Percentiles rank a stretch among this genome's conserved stretches.
Conservation (phyloP, 2,329 filamentous ascomycete genomes). For the Helminthosporium solani region DNA sequence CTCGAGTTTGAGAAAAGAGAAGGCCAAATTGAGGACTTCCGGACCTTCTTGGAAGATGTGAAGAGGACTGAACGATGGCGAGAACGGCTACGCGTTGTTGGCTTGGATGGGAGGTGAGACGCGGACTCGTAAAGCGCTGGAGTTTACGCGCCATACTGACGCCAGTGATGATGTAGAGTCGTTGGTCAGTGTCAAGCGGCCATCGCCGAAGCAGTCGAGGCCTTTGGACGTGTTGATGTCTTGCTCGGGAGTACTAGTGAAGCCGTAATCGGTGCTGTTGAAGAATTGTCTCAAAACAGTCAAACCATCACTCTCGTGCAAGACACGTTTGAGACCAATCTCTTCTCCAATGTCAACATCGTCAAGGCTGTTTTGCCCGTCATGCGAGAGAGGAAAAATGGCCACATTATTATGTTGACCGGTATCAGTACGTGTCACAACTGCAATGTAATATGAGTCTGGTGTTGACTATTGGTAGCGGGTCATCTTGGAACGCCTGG, state of each 20-base stretch:
- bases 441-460: background rate
- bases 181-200: constrained; percentile 78
- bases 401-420: constrained; percentile 86
- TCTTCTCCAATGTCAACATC: constrained; percentile 94
- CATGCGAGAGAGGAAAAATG: constrained; percentile 76
- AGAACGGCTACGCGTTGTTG: constrained; percentile 68
- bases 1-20: constrained; percentile 72
- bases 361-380: constrained; percentile 84
- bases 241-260: constrained; percentile 86
- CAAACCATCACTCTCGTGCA: constrained; percentile 76
- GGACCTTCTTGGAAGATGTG: constrained; percentile 69
- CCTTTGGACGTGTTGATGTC: constrained; percentile 87
- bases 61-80: constrained; percentile 76
- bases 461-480: constrained; percentile 46
- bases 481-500: constrained; percentile 92
- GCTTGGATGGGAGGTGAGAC: constrained; percentile 56
- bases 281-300: constrained; percentile 76
- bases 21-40: constrained; percentile 72
- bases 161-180: constrained; percentile 42
- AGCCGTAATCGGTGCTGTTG: constrained; percentile 87
- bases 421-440: constrained; percentile 64
- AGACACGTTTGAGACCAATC: constrained; percentile 92
- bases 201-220: constrained; percentile 79
- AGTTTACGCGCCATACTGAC: background rate
- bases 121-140: constrained; percentile 7